Percentiles rank a stretch among this genome's conserved stretches.
These are phyloP conservation scores for Lichtheimia corymbifera DNA, from an alignment of 371 early-diverging fungal genomes.

Conservation along the genomic window DNA sequence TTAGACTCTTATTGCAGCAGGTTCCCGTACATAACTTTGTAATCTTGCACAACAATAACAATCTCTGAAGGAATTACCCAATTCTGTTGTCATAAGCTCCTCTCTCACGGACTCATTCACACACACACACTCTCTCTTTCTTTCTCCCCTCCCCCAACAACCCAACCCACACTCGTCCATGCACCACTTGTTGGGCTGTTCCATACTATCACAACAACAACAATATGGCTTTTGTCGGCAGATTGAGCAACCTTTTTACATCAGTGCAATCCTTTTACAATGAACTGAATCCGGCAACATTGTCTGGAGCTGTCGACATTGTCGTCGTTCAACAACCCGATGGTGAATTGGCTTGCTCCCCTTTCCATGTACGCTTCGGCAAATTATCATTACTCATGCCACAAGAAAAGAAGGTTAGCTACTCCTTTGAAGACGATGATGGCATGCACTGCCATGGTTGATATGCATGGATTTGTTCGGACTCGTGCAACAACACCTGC, in stretches of 20 bases:
- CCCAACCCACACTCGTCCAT: no score
- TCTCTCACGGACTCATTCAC: not conserved
- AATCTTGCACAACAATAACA: conserved; percentile 1
- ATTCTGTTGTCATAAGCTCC: no score
- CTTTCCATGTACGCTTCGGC: conserved; percentile 99
- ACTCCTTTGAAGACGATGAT: not conserved
- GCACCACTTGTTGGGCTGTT: not conserved
- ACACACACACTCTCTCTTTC: not conserved
- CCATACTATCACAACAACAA: not conserved
- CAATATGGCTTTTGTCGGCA: conserved; percentile 49
- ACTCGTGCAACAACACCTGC: no score
- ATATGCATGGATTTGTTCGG: not conserved
- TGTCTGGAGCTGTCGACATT: conserved; percentile 98
- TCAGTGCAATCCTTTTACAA: conserved; percentile 93
- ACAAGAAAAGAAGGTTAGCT: conserved; percentile 77
- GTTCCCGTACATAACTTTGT: conserved; percentile 9
- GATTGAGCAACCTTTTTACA: conserved; percentile 52
- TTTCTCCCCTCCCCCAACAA: not conserved
- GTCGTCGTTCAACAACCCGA: conserved; percentile 88
- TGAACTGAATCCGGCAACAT: conserved; percentile 96
- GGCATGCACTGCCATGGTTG: not conserved
- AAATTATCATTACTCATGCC: conserved; percentile 91
- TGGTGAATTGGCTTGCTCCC: conserved; percentile 88
- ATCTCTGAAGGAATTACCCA: not conserved
- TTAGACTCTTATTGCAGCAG: no score